A percentile compares a stretch with the other conserved stretches of the same genome.
phyloP scores from a whole-genome alignment of 2,329 filamentous ascomycete species.

The Talaromyces sp. region DNA sequence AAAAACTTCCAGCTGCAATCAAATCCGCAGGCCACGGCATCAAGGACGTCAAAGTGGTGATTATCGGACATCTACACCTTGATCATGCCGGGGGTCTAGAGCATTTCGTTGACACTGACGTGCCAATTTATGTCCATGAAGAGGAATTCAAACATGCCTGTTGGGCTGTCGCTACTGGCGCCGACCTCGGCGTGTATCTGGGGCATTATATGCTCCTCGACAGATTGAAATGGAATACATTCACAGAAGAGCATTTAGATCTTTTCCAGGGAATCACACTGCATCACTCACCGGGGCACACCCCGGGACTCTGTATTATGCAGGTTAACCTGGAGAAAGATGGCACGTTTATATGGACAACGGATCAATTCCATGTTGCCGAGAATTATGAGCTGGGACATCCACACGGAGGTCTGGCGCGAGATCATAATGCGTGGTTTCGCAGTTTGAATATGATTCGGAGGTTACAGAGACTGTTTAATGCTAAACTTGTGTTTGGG shows the following conservation, averaged over 20 bases:
- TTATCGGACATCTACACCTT: constrained; percentile 44
- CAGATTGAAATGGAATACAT: constrained; percentile 40
- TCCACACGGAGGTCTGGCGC: constrained; percentile 31
- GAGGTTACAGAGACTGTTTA: constrained; percentile 24
- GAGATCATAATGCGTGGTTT: constrained; percentile 35
- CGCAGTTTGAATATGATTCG: constrained; percentile 29
- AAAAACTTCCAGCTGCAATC: constrained; percentile 34
- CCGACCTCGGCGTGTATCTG: constrained; percentile 37
- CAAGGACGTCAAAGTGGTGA: constrained; percentile 42
- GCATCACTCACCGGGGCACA: constrained; percentile 33
- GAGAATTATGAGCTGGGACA: constrained; percentile 34
- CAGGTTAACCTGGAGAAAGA: constrained; percentile 31
- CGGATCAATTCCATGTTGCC: constrained; percentile 35
- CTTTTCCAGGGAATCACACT: constrained; percentile 36
- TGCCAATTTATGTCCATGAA: constrained; percentile 46
- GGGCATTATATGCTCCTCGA: constrained; percentile 30
- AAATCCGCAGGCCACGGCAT: constrained; percentile 37
- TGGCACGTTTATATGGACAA: constrained; percentile 37
- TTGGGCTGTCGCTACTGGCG: constrained; percentile 39
- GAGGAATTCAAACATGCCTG: constrained; percentile 43
- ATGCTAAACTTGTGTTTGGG: constrained; percentile 16
- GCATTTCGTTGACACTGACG: constrained; percentile 37
- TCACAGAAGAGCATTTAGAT: constrained; percentile 34
- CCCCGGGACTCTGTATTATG: constrained; percentile 30
- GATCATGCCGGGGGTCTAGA: constrained; percentile 47